phyloP scores from a whole-genome alignment of 371 early-diverging fungal genomes.

The Mucor velutinosus region DNA sequence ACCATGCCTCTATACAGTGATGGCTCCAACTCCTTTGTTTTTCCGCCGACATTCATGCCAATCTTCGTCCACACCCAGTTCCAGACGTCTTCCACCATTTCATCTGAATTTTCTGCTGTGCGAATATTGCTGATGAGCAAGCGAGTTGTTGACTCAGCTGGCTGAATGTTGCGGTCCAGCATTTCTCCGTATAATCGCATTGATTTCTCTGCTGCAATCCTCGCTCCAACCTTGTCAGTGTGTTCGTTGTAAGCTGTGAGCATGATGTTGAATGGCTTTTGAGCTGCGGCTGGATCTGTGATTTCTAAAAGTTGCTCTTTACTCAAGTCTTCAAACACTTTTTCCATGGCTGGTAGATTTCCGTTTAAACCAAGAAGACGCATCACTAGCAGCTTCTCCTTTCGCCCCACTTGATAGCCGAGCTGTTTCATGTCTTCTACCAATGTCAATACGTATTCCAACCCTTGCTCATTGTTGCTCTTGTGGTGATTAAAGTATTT shows the following conservation, averaged over 20 bases:
- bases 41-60: slow-evolving; percentile 29
- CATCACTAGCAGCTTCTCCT: slow-evolving; percentile 42
- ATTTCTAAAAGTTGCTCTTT: slow-evolving; percentile 10
- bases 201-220: slow-evolving; percentile 27
- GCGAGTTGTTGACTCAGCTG: slow-evolving; percentile 18
- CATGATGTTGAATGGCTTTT: slow-evolving; percentile 41
- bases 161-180: slow-evolving; percentile 30
- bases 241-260: slow-evolving; percentile 36
- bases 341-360: slow-evolving; percentile 41
- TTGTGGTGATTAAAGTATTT: slow-evolving; percentile 23
- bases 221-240: slow-evolving; percentile 15
- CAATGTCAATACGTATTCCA: slow-evolving; percentile 37
- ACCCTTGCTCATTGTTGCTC: slow-evolving; percentile 8
- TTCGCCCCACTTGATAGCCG: slow-evolving; percentile 34
- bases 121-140: slow-evolving; percentile 34
- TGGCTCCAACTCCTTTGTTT: slow-evolving; percentile 25
- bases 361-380: slow-evolving; percentile 43
- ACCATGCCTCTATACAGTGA: slow-evolving; percentile 35
- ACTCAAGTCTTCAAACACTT: slow-evolving; percentile 33
- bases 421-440: slow-evolving; percentile 44
- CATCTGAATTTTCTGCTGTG: slow-evolving; percentile 15
- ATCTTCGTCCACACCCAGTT: slow-evolving; percentile 40
- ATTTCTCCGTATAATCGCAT: slow-evolving; percentile 39
- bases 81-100: slow-evolving; percentile 35
- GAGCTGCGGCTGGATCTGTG: slow-evolving; percentile 14